phyloP scores from a whole-genome alignment of 2,329 filamentous ascomycete species.

The Colletotrichum higginsianum region DNA sequence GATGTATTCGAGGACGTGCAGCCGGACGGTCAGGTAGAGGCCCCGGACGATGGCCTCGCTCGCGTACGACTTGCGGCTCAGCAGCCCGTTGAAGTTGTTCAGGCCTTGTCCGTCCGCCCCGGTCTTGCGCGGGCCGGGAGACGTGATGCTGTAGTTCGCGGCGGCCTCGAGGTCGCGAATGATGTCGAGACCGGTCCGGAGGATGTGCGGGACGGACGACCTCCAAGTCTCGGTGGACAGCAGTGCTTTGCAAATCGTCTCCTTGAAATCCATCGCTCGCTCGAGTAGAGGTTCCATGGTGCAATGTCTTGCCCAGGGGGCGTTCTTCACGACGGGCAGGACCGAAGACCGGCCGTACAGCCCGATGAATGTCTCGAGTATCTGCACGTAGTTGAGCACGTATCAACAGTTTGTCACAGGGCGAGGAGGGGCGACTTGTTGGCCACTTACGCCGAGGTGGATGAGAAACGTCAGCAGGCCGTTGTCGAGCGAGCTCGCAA shows the following conservation, averaged over 20 bases:
- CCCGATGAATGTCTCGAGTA: conserved; percentile 23
- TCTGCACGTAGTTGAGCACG: not conserved
- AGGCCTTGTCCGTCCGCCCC: not conserved
- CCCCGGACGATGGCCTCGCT: conserved; percentile 40
- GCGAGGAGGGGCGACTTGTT: no score
- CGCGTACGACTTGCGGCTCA: conserved; percentile 41
- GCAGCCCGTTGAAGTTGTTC: conserved; percentile 24
- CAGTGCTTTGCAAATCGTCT: not conserved
- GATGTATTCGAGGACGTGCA: conserved; percentile 28
- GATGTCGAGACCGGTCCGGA: conserved; percentile 23
- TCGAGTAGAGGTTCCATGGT: conserved; percentile 18
- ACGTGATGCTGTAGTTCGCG: conserved; percentile 9
- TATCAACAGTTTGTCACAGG: no score
- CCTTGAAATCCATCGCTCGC: conserved; percentile 26
- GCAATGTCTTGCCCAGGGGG: conserved; percentile 5
- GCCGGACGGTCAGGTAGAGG: conserved; percentile 27
- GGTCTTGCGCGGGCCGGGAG: not conserved
- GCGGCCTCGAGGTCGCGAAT: conserved; percentile 34
- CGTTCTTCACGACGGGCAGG: not conserved
- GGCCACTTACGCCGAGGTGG: conserved; percentile 17
- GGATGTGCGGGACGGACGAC: conserved; percentile 7
- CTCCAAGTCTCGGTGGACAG: not conserved
- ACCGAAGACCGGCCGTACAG: not conserved
- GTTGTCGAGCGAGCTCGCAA: conserved; percentile 27
- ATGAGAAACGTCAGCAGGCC: conserved; percentile 12